phyloP scores from a whole-genome alignment of 106 monocot species.

The Apostasia shenzhenica region DNA sequence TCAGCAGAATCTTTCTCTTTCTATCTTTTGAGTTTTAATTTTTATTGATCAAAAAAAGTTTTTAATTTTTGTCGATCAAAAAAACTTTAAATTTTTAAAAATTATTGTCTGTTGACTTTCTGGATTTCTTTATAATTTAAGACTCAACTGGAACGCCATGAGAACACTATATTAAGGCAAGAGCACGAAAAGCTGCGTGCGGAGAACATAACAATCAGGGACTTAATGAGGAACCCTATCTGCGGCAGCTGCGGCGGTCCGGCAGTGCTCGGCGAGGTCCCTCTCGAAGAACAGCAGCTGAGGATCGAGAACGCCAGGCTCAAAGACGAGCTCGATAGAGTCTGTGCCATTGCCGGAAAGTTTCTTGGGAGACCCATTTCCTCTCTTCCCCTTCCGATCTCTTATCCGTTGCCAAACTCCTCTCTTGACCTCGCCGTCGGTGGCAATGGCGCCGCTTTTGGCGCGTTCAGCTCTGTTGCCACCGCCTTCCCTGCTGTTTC shows the following conservation, averaged over 20 bases:
- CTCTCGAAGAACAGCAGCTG: slow-evolving; percentile 71
- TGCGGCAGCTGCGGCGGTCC: slow-evolving; percentile 74
- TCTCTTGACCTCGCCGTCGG: slow-evolving; percentile 49
- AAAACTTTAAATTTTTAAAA: too few relatives aligned
- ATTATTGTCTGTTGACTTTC: not conserved
- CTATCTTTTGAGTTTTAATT: too few relatives aligned
- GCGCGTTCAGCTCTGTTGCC: slow-evolving; percentile 15
- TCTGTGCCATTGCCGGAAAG: slow-evolving; percentile 59
- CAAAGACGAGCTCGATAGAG: slow-evolving; percentile 79
- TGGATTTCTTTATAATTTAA: slow-evolving; percentile 1
- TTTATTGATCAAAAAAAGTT: too few relatives aligned
- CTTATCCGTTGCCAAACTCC: slow-evolving; percentile 24
- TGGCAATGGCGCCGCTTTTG: slow-evolving; percentile 13
- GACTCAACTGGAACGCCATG: slow-evolving; percentile 84
- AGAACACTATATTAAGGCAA: slow-evolving; percentile 69
- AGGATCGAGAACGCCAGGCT: slow-evolving; percentile 82
- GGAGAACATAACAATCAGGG: slow-evolving; percentile 74
- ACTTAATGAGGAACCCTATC: slow-evolving; percentile 62
- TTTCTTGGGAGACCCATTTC: slow-evolving; percentile 53
- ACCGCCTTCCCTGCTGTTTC: slow-evolving; percentile 14
- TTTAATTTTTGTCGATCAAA: too few relatives aligned
- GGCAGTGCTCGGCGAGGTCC: slow-evolving; percentile 61
- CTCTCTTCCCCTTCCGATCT: slow-evolving; percentile 5
- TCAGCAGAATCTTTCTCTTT: not conserved
- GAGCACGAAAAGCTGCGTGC: slow-evolving; percentile 81